Conservation (phyloP, 2,329 filamentous ascomycete species). For the Colletotrichum nymphaeae region DNA sequence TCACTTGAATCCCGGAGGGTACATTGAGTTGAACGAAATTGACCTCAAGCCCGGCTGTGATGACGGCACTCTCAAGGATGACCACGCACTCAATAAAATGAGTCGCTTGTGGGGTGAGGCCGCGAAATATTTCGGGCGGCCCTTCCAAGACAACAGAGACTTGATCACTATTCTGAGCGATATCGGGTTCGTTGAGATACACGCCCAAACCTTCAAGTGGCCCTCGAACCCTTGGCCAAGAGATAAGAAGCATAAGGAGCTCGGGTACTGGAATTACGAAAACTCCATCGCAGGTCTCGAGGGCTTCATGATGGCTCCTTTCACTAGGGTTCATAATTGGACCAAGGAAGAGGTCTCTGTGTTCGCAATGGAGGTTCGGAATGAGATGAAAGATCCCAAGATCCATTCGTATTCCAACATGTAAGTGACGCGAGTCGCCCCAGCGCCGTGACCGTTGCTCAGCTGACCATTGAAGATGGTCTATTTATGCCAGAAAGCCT, state of each 20-base stretch:
- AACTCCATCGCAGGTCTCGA: constrained; percentile 45
- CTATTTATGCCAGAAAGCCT: too few species aligned
- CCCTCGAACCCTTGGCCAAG: constrained; percentile 50
- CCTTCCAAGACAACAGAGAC: background rate
- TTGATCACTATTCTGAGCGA: constrained; percentile 33
- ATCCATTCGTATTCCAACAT: constrained; percentile 46
- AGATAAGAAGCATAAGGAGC: constrained; percentile 45
- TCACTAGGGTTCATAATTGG: constrained; percentile 45
- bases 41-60: constrained; percentile 51
- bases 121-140: background rate
- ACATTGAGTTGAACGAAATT: constrained; percentile 55
- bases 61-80: constrained; percentile 50
- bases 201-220: constrained; percentile 37
- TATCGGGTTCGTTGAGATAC: constrained; percentile 47
- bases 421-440: constrained; percentile 21
- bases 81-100: constrained; percentile 42
- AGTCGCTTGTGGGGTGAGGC: background rate
- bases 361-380: constrained; percentile 43
- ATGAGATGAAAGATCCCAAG: constrained; percentile 41
- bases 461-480: too few species aligned
- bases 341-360: constrained; percentile 43
- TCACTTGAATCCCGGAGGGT: constrained; percentile 54
- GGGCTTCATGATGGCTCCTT: constrained; percentile 42
- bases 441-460: too few species aligned
- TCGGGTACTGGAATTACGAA: constrained; percentile 46